Percentiles rank a stretch among this genome's conserved stretches.
Conservation (phyloP, 2,329 filamentous ascomycete species). For the Elsinoe ampelina region DNA sequence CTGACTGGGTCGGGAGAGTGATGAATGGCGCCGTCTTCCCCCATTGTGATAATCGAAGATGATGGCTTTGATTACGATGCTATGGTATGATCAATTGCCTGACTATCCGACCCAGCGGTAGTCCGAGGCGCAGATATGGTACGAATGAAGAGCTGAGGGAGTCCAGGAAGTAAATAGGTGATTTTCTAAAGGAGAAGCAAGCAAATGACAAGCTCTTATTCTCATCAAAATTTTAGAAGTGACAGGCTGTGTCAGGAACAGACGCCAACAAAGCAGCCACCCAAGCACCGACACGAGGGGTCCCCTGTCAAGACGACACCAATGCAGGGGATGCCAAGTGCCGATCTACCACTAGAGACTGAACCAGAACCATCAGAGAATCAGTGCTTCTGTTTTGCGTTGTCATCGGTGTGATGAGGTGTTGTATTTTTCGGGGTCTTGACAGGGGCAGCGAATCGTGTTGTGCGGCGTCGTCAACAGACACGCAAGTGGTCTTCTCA, state of each 20-base stretch:
- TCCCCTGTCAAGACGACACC: background rate
- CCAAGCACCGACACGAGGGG: slow-evolving; percentile 4
- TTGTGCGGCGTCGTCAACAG: too few relatives aligned
- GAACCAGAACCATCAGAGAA: background rate
- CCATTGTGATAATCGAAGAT: background rate
- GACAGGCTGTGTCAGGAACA: slow-evolving; percentile 8
- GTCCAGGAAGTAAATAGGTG: background rate
- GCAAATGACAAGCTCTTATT: background rate
- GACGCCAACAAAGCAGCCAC: slow-evolving; percentile 8
- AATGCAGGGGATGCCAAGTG: slow-evolving; percentile 11
- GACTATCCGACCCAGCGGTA: background rate
- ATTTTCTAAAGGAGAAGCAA: background rate
- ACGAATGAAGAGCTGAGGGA: background rate
- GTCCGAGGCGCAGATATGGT: background rate
- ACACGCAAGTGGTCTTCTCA: too few relatives aligned
- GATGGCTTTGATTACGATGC: background rate
- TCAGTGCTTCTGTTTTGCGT: background rate
- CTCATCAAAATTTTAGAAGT: background rate
- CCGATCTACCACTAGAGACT: background rate
- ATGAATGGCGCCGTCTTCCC: background rate
- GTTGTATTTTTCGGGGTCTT: background rate
- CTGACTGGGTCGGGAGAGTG: background rate
- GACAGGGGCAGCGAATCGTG: too few relatives aligned
- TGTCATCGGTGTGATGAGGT: background rate
- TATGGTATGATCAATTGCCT: background rate